Evolutionary conservation across 495 filamentous ascomycete species (phyloP).

Genomic region (Aspergillus funiculosus): DNA sequence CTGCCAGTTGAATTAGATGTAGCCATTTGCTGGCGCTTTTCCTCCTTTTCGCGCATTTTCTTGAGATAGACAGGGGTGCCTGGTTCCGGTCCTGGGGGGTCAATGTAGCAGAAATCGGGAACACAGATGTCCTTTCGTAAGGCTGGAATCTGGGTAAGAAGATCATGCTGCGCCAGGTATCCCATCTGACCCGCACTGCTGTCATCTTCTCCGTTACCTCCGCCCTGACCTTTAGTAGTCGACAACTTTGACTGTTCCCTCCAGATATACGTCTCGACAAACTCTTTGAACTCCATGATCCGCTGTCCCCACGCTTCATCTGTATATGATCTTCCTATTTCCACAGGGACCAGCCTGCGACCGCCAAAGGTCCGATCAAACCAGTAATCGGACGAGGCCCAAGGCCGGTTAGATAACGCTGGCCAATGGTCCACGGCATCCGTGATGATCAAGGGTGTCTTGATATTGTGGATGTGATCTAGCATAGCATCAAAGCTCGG

Average conservation of each 20-base stretch:
- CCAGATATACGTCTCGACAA: conserved; percentile 58
- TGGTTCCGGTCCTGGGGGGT: conserved; percentile 43
- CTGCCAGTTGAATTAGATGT: neutral
- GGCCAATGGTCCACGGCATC: conserved; percentile 67
- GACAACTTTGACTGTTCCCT: conserved; percentile 10
- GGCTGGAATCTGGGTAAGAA: conserved; percentile 75
- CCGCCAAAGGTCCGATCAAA: conserved; percentile 69
- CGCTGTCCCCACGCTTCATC: conserved; percentile 81
- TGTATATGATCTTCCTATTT: conserved; percentile 85
- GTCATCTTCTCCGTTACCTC: conserved; percentile 13
- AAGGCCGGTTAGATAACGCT: conserved; percentile 60
- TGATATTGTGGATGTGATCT: conserved; percentile 46
- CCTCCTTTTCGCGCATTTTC: conserved; percentile 33
- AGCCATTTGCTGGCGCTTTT: conserved; percentile 9
- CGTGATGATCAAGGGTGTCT: conserved; percentile 66
- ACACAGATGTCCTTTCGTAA: conserved; percentile 69
- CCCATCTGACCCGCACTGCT: conserved; percentile 32
- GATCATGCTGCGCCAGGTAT: conserved; percentile 88
- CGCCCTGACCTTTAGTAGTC: neutral
- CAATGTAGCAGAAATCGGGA: conserved; percentile 81
- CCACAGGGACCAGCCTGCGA: conserved; percentile 75
- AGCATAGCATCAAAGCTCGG: conserved; percentile 61
- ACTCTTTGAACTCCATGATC: conserved; percentile 70
- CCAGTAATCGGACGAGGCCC: conserved; percentile 71
- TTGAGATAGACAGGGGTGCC: conserved; percentile 46